phyloP scores from a whole-genome alignment of 2,329 filamentous ascomycete genomes.

The Cercospora nicotianae region DNA sequence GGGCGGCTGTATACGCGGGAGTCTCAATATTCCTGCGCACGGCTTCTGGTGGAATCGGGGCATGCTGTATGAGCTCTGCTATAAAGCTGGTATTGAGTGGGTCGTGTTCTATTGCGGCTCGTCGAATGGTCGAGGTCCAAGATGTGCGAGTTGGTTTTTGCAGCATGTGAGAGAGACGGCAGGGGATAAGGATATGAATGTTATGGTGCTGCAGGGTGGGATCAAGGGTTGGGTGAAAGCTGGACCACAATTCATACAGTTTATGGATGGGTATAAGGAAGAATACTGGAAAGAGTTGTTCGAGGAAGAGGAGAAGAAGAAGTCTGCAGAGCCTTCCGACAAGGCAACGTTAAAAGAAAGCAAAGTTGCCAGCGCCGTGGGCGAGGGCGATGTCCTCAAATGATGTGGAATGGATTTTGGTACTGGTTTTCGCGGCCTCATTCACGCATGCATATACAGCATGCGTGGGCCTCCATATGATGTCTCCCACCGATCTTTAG shows the following conservation, averaged over 20 bases:
- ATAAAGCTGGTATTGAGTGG: slow-evolving; percentile 47
- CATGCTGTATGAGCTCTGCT: slow-evolving; percentile 47
- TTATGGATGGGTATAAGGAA: slow-evolving; percentile 45
- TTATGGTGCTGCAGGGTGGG: slow-evolving; percentile 46
- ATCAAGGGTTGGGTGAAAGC: slow-evolving; percentile 50
- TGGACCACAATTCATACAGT: slow-evolving; percentile 40
- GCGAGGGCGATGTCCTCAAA: slow-evolving; percentile 11
- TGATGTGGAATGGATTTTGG: neutral
- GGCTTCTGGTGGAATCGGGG: slow-evolving; percentile 49
- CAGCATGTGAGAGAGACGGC: slow-evolving; percentile 38
- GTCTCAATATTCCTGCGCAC: slow-evolving; percentile 51
- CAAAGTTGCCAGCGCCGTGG: neutral
- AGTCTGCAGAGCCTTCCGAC: neutral
- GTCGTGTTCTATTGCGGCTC: slow-evolving; percentile 51
- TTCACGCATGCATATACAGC: neutral
- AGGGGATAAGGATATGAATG: slow-evolving; percentile 43
- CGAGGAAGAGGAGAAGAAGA: slow-evolving; percentile 31
- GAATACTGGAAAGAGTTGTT: slow-evolving; percentile 46
- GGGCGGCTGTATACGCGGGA: slow-evolving; percentile 48
- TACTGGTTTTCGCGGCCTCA: neutral
- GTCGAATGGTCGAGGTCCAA: slow-evolving; percentile 34
- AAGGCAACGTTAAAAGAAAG: neutral
- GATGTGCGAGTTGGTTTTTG: slow-evolving; percentile 42
- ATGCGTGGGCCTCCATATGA: neutral
- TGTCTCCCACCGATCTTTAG: neutral